Evolutionary conservation across 148 eudicot species (phyloP).

Genomic region (Camellia lanceoleosa): DNA sequence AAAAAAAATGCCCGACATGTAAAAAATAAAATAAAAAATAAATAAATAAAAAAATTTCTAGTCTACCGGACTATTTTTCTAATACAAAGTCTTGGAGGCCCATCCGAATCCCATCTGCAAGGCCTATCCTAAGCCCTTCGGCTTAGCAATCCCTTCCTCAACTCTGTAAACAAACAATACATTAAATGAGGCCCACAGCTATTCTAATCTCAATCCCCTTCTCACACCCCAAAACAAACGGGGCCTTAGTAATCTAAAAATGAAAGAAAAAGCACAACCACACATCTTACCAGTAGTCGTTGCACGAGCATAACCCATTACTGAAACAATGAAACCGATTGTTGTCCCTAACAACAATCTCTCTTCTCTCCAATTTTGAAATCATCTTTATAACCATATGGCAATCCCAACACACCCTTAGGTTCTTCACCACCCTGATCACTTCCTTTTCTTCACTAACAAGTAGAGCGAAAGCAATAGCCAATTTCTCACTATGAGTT

Average conservation of each 20-base stretch:
- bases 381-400: conserved; percentile 56
- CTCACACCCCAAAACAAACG: too few species aligned
- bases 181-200: too few species aligned
- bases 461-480: conserved; percentile 60
- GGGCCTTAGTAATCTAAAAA: not conserved
- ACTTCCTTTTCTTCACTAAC: conserved; percentile 45
- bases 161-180: too few species aligned
- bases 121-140: too few species aligned
- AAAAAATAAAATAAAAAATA: too few species aligned
- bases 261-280: not conserved
- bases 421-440: conserved; percentile 66
- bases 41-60: too few species aligned
- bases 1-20: too few species aligned
- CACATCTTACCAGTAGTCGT: conserved; percentile 53
- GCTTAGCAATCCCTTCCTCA: too few species aligned
- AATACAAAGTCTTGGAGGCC: too few species aligned
- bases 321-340: conserved; percentile 61
- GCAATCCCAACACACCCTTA: conserved; percentile 64
- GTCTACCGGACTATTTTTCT: too few species aligned
- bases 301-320: conserved; percentile 55
- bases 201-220: too few species aligned
- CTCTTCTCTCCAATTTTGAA: conserved; percentile 58
- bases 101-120: too few species aligned
- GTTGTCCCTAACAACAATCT: conserved; percentile 69
- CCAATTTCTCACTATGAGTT: conserved; percentile 66